Percentiles rank a stretch among this genome's conserved stretches.
Conservation (phyloP, 345 rosid genomes). For the Lepidium sativum region DNA sequence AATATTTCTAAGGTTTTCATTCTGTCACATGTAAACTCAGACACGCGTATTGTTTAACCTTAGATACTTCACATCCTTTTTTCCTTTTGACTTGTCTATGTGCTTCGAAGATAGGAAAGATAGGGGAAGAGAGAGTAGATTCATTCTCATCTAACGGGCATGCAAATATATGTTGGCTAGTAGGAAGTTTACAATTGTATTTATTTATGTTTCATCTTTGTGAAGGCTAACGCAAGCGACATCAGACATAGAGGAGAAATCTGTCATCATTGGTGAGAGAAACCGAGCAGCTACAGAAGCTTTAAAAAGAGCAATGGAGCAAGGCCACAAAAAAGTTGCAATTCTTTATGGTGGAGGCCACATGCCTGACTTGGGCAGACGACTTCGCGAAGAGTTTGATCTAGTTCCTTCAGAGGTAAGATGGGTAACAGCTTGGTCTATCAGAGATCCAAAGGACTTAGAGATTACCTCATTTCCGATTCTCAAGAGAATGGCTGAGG, state of each 20-base stretch:
- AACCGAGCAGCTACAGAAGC: slow-evolving; percentile 70
- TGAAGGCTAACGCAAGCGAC: slow-evolving; percentile 73
- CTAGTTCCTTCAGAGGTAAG: slow-evolving; percentile 55
- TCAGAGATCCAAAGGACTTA: slow-evolving; percentile 37
- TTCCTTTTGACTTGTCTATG: neutral
- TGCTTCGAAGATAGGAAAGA: neutral
- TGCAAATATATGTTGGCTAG: neutral
- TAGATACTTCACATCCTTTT: neutral
- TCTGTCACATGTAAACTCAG: neutral
- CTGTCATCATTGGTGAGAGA: slow-evolving; percentile 90
- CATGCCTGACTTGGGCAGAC: slow-evolving; percentile 93
- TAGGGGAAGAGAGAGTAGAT: neutral
- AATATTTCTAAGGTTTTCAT: neutral
- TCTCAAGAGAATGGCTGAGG: slow-evolving; percentile 58
- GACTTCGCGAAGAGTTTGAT: slow-evolving; percentile 63
- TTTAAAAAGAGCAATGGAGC: slow-evolving; percentile 51
- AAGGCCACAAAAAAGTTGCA: slow-evolving; percentile 67
- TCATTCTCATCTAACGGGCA: neutral
- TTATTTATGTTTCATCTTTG: neutral
- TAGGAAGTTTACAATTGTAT: neutral
- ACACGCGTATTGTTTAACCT: neutral
- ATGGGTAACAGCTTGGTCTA: slow-evolving; percentile 96
- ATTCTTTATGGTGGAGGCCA: slow-evolving; percentile 93
- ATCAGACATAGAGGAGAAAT: slow-evolving; percentile 62
- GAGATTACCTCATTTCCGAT: slow-evolving; percentile 50